Evolutionary conservation across 2,329 filamentous ascomycete species (phyloP).

Genomic region (Fulvia fulva): DNA sequence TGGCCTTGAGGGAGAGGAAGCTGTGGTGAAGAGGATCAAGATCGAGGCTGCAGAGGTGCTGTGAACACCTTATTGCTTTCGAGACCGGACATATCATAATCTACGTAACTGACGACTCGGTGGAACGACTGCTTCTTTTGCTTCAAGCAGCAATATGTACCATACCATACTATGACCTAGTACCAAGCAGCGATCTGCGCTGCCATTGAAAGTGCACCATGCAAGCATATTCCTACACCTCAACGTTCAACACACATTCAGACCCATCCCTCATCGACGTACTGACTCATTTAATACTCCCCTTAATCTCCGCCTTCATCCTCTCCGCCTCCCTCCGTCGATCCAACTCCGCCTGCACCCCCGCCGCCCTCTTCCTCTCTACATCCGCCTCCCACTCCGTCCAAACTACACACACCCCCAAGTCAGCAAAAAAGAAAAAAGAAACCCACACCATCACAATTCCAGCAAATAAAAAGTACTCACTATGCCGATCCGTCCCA

Average conservation of each 20-base stretch:
- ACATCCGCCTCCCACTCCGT: slow-evolving; percentile 34
- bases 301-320: slow-evolving; percentile 32
- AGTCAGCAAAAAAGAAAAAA: neutral
- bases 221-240: neutral
- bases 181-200: neutral
- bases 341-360: slow-evolving; percentile 28
- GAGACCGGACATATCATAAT: too few species aligned
- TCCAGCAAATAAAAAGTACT: slow-evolving; percentile 38
- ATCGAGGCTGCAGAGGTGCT: neutral
- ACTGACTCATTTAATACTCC: slow-evolving; percentile 25
- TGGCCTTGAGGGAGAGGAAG: neutral
- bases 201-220: neutral
- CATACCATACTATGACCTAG: neutral
- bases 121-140: neutral
- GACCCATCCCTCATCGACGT: neutral
- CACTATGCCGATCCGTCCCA: slow-evolving; percentile 88
- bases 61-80: neutral
- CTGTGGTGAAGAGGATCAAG: neutral
- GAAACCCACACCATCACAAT: neutral
- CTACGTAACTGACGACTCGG: too few species aligned
- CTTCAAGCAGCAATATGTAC: neutral
- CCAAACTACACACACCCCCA: slow-evolving; percentile 31
- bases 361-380: slow-evolving; percentile 22
- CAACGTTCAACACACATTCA: neutral
- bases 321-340: slow-evolving; percentile 31